Evolutionary conservation across 441 rosid genomes (phyloP).

Genomic region (Erodium texanum): DNA sequence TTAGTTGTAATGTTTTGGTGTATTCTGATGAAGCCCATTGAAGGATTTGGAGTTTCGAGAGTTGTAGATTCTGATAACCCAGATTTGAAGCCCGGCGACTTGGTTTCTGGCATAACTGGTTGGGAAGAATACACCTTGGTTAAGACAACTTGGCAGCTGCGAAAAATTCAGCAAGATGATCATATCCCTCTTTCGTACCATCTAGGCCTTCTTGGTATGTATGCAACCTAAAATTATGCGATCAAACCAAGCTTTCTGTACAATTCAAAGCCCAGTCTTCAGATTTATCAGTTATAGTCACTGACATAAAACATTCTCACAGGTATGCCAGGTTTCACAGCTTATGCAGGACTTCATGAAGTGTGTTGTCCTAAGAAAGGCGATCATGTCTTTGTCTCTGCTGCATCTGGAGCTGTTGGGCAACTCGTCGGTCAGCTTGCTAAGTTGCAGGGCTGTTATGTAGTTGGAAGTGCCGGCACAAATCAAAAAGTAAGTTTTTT

Average conservation of each 20-base stretch:
- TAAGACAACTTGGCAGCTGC: conserved; percentile 30
- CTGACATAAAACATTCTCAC: conserved; percentile 10
- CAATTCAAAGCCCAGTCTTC: background rate
- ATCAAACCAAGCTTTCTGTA: too few relatives aligned
- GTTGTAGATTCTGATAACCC: conserved; percentile 59
- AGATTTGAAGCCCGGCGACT: conserved; percentile 47
- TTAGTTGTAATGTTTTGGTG: background rate
- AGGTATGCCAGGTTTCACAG: conserved; percentile 88
- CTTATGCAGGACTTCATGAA: conserved; percentile 65
- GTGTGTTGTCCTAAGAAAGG: conserved; percentile 60
- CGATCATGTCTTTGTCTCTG: conserved; percentile 60
- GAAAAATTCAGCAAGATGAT: conserved; percentile 41
- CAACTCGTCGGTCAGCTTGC: conserved; percentile 89
- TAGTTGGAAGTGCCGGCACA: conserved; percentile 80
- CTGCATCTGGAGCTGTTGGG: conserved; percentile 80
- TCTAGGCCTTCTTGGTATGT: conserved; percentile 67
- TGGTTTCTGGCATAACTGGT: conserved; percentile 44
- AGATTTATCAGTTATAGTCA: background rate
- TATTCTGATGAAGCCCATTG: conserved; percentile 39
- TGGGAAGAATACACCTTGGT: conserved; percentile 86
- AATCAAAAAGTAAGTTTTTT: conserved; percentile 40
- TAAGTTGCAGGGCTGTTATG: conserved; percentile 69
- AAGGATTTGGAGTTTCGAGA: conserved; percentile 62
- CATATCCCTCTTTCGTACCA: conserved; percentile 73
- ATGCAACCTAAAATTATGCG: too few relatives aligned